phyloP scores from a whole-genome alignment of 1,139 yeast species.

The Candida sp. region DNA sequence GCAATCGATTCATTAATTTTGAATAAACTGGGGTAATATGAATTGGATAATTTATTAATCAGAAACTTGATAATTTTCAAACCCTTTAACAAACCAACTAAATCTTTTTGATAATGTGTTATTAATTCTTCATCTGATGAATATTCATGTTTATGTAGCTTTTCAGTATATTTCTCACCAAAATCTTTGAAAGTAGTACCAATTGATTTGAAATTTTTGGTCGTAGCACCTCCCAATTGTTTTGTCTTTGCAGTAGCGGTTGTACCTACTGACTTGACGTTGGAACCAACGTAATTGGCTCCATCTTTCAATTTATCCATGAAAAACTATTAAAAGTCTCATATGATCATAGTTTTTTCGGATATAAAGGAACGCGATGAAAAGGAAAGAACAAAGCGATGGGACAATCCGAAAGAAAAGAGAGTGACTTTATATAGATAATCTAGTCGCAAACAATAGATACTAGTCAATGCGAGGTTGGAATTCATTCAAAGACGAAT shows the following conservation, averaged over 20 bases:
- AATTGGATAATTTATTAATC: conserved; percentile 26
- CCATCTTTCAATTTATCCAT: conserved; percentile 2
- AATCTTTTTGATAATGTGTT: conserved; percentile 40
- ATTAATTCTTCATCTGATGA: conserved; percentile 43
- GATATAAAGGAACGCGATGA: neutral
- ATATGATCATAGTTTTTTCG: neutral
- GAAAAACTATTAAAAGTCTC: neutral
- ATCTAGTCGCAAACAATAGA: no score
- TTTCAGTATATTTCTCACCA: conserved; percentile 8
- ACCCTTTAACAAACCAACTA: conserved; percentile 26
- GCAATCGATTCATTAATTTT: conserved; percentile 30
- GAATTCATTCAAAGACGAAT: no score
- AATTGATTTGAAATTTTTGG: neutral
- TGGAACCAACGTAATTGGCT: conserved; percentile 1
- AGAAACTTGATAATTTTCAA: conserved; percentile 38
- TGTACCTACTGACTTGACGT: neutral
- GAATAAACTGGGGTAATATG: conserved; percentile 35
- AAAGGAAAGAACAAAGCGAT: no score
- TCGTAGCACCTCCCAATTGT: neutral
- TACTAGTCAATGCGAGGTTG: no score
- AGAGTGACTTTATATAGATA: no score
- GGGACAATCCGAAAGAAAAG: no score
- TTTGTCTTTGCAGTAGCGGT: neutral
- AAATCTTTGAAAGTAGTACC: neutral
- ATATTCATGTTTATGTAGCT: conserved; percentile 17